A percentile compares a stretch with the other conserved stretches of the same genome.
Conservation (phyloP, 306 rosid species). For the Arachis hypogaea region DNA sequence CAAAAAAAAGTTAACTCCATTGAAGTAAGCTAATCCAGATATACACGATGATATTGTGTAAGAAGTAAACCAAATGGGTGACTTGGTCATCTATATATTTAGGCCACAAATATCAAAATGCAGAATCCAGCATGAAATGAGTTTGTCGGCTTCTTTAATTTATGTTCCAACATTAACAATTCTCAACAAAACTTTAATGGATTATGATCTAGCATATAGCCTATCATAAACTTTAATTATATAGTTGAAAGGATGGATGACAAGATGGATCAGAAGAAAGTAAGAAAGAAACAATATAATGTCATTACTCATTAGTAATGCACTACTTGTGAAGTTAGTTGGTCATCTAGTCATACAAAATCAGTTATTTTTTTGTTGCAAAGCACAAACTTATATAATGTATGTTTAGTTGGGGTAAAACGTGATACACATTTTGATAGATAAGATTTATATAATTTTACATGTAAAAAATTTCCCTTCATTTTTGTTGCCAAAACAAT, state of each 20-base stretch:
- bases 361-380: conserved; percentile 39
- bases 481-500: conserved; percentile 15
- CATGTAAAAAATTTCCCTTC: too few species aligned
- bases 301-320: conserved; percentile 15
- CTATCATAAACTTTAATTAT: conserved; percentile 51
- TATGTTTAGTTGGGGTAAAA: too few species aligned
- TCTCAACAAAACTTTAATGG: conserved; percentile 46
- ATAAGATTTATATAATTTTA: too few species aligned
- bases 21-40: neutral
- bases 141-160: conserved; percentile 82
- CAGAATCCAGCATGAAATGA: conserved; percentile 51
- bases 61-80: conserved; percentile 40
- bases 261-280: conserved; percentile 50
- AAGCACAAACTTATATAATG: too few species aligned
- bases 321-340: conserved; percentile 31
- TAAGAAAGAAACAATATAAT: neutral
- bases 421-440: too few species aligned
- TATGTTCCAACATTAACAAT: conserved; percentile 53
- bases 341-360: conserved; percentile 38
- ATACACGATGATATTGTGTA: neutral
- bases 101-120: conserved; percentile 66
- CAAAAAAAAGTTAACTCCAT: too few species aligned
- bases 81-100: conserved; percentile 37
- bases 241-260: conserved; percentile 50
- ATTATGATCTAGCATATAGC: conserved; percentile 61